Evolutionary conservation across 1,284 basidiomycete species (phyloP).

Genomic region (Megacollybia platyphylla): DNA sequence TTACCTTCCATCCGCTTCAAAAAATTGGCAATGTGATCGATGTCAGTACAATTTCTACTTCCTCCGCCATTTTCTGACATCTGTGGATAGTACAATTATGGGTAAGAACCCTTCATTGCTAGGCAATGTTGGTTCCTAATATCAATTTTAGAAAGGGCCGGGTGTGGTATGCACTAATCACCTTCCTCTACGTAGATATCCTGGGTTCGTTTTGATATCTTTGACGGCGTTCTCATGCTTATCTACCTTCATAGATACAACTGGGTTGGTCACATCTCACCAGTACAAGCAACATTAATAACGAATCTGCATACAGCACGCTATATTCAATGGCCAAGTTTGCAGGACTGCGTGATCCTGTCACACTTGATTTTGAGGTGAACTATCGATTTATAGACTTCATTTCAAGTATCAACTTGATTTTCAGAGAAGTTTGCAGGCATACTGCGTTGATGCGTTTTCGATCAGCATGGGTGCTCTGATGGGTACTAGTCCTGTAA

Average conservation of each 20-base stretch:
- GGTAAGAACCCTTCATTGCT: constrained; percentile 11
- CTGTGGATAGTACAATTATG: constrained; percentile 33
- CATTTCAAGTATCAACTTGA: too few species aligned
- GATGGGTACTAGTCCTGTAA: constrained; percentile 80
- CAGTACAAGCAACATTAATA: not conserved
- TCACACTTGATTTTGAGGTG: too few species aligned
- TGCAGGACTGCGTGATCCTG: constrained; percentile 74
- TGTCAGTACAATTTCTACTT: constrained; percentile 25
- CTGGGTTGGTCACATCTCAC: constrained; percentile 16
- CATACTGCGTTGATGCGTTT: constrained; percentile 78
- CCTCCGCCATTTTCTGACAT: not conserved
- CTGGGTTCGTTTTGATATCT: constrained; percentile 31
- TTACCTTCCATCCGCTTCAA: constrained; percentile 58
- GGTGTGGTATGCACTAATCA: constrained; percentile 81
- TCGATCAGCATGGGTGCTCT: constrained; percentile 74
- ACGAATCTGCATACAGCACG: constrained; percentile 37
- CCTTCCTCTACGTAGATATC: constrained; percentile 86
- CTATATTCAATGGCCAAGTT: constrained; percentile 89
- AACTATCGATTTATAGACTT: too few species aligned
- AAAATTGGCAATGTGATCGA: constrained; percentile 52
- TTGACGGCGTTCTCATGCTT: constrained; percentile 1
- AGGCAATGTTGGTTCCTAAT: not conserved
- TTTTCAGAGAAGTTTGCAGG: constrained; percentile 21
- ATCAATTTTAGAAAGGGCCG: constrained; percentile 40
- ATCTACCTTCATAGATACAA: constrained; percentile 19